A percentile compares a stretch with the other conserved stretches of the same genome.
Evolutionary conservation across 176 grass and related monocot genomes (phyloP).

Genomic region (Eleusine indica): DNA sequence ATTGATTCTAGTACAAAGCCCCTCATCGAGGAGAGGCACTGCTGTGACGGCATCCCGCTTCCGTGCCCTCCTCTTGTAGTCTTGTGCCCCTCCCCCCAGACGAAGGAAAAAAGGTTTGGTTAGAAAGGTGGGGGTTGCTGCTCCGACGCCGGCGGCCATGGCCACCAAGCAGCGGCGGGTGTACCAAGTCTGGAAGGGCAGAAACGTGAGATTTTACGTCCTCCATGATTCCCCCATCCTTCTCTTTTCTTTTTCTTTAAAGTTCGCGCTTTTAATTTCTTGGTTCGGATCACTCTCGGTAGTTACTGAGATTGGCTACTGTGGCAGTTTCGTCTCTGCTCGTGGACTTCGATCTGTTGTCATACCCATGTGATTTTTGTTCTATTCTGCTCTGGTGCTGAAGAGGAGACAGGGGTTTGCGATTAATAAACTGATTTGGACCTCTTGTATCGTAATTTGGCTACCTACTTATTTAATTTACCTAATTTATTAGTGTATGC

Average conservation of each 20-base stretch:
- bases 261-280: constrained; percentile 27
- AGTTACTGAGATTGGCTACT: background rate
- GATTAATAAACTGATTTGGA: background rate
- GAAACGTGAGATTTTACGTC: constrained; percentile 60
- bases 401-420: no score
- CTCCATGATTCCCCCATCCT: background rate
- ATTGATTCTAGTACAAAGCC: background rate
- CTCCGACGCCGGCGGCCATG: constrained; percentile 37
- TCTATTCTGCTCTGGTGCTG: background rate
- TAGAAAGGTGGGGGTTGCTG: background rate
- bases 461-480: background rate
- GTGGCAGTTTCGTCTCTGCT: background rate
- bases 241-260: constrained; percentile 8
- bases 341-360: background rate
- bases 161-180: constrained; percentile 69
- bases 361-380: constrained; percentile 14
- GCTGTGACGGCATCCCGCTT: constrained; percentile 26
- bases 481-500: constrained; percentile 5
- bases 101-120: background rate
- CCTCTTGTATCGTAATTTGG: background rate
- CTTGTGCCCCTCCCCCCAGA: background rate
- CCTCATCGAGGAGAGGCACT: background rate
- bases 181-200: constrained; percentile 79
- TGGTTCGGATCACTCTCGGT: background rate
- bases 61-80: background rate